A percentile compares a stretch with the other conserved stretches of the same genome.
Evolutionary conservation across 2,329 filamentous ascomycete genomes (phyloP).

Genomic region (Fusarium chlamydosporum): DNA sequence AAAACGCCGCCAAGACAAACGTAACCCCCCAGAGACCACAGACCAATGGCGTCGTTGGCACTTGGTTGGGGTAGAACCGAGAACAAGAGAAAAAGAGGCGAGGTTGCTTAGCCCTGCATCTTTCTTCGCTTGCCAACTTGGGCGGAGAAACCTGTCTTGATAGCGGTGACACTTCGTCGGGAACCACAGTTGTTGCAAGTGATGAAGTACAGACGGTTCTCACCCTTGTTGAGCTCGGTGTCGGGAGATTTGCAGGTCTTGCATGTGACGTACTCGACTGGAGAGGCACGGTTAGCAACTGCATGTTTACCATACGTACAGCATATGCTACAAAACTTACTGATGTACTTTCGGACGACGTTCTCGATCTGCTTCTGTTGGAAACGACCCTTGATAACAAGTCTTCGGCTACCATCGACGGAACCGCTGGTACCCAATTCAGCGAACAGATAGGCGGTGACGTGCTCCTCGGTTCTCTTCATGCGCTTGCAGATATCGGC

Average conservation of each 20-base stretch:
- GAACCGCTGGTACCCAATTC: slow-evolving; percentile 98
- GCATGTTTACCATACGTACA: background rate
- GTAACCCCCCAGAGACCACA: slow-evolving; percentile 26
- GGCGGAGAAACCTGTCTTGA: slow-evolving; percentile 99
- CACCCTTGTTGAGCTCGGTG: slow-evolving; percentile 97
- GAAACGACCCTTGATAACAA: slow-evolving; percentile 99
- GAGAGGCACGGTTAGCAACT: slow-evolving; percentile 50
- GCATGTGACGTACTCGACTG: slow-evolving; percentile 97
- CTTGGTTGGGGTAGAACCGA: slow-evolving; percentile 17
- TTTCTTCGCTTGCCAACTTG: slow-evolving; percentile 99
- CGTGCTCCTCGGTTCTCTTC: slow-evolving; percentile 98
- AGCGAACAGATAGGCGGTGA: slow-evolving; percentile 96
- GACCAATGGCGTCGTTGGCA: slow-evolving; percentile 22
- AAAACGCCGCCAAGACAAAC: slow-evolving; percentile 20
- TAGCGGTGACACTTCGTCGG: slow-evolving; percentile 91
- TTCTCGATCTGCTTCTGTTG: slow-evolving; percentile 99
- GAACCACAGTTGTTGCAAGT: slow-evolving; percentile 89
- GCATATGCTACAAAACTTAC: slow-evolving; percentile 65
- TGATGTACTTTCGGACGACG: slow-evolving; percentile 94
- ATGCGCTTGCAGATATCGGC: slow-evolving; percentile 99
- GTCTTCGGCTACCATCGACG: slow-evolving; percentile 89
- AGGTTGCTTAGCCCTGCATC: slow-evolving; percentile 78
- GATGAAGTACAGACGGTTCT: slow-evolving; percentile 99
- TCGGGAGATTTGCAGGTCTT: slow-evolving; percentile 97
- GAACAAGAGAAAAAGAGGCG: slow-evolving; percentile 11